Evolutionary conservation across 768 basidiomycete species (phyloP), one percentile per base, ranked within the genome.

Genomic region (Termitomyces heimii): DNA sequence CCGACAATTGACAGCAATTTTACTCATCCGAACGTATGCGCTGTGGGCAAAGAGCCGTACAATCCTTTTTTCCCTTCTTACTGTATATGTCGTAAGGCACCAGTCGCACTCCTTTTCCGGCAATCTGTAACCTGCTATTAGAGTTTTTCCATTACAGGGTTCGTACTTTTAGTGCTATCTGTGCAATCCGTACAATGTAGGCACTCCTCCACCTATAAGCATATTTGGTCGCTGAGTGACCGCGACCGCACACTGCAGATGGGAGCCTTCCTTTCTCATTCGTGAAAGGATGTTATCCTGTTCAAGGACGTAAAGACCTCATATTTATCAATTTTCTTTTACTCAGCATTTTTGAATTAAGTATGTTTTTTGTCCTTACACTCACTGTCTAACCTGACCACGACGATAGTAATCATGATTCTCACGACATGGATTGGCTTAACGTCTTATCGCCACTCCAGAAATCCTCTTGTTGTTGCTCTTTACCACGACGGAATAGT

Each of bases 1-100:
- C 34, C 32, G 29, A 28, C 9, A 22, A 49, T 12, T 26, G 35
- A 20, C 26, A 65, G 64, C 62, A 8, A 48, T 65, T 20, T 46
- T 65, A 18, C 13, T 65, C 6, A 55, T 65, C 14, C 64, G 62
- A 39, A 65, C 64, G 9, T 61, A 58, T 34, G 64, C 62, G 5
- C 49, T 65, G 35, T 60, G 60, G 58, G 60, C 56, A 7, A 58
- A 60, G 43, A 60, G 45, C 10, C 56, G 56, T 13, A 51, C 18
- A 31, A 31, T 62, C 8, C 55, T 62, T 5, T 24, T 56, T 18
- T 48, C 34, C 35, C 49, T 62, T 37, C 12, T 59, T 12, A 13
- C 24, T 22, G 18, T 59, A 31, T 59, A 56, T 26, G 28, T 42
- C 0, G 61, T 62, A 53, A 31, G 61, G 4, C 37, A 2, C 8